Conservation (phyloP, 2,329 filamentous ascomycete genomes). For the Tolypocladium album region DNA sequence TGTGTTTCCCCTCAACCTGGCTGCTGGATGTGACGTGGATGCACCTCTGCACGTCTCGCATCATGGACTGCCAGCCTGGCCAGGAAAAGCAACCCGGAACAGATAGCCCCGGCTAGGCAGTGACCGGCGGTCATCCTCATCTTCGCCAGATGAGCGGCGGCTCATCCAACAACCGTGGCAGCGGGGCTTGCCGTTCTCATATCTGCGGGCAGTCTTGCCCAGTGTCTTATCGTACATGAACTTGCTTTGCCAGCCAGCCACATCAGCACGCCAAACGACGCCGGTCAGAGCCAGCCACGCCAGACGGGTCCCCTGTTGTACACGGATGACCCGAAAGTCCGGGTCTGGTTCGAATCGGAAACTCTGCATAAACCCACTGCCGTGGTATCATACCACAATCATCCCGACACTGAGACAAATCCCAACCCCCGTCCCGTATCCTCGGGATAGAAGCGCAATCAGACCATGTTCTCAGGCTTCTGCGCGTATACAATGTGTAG, state of each 20-base stretch:
- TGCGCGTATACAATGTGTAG: conserved; percentile 44
- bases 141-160: background rate
- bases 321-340: background rate
- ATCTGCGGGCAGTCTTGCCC: background rate
- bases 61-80: background rate
- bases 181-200: background rate
- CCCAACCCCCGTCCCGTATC: background rate
- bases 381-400: background rate
- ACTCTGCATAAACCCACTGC: background rate
- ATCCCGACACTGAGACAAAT: background rate
- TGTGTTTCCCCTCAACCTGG: background rate
- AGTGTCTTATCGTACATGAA: background rate
- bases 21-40: background rate
- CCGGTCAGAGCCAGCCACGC: background rate
- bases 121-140: background rate
- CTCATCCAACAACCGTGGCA: background rate
- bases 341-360: background rate
- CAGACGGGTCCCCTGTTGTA: background rate
- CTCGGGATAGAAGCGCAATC: background rate
- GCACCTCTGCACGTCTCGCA: background rate
- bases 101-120: background rate
- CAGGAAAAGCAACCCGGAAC: background rate
- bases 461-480: conserved; percentile 23
- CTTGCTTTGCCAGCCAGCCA: background rate
- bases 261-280: background rate